These are phyloP conservation scores for Cicer chorassanicum DNA, from an alignment of 306 rosid species.

Conservation along the genomic window DNA sequence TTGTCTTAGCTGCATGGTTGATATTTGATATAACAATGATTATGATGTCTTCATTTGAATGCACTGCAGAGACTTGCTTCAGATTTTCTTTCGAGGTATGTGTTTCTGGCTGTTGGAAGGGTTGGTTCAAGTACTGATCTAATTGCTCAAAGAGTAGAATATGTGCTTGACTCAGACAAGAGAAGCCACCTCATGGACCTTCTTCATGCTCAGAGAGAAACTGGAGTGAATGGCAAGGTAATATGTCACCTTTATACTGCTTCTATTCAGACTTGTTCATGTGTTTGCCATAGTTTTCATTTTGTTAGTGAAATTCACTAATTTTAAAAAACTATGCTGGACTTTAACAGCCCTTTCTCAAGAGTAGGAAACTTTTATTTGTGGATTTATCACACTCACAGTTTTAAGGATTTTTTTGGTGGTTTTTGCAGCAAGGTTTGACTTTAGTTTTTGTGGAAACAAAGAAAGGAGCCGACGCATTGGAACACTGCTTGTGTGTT, in stretches of 20 bases:
- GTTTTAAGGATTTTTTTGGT: conserved; percentile 37
- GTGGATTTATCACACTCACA: conserved; percentile 17
- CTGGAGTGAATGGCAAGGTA: conserved; percentile 78
- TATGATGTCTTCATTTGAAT: conserved; percentile 34
- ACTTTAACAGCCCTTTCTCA: not conserved
- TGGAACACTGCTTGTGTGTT: conserved; percentile 85
- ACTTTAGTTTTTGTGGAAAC: conserved; percentile 98
- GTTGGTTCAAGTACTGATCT: conserved; percentile 97
- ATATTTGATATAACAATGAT: conserved; percentile 1
- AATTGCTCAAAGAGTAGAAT: conserved; percentile 92
- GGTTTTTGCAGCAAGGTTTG: conserved; percentile 76
- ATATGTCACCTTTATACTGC: conserved; percentile 28
- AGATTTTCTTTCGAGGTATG: conserved; percentile 83
- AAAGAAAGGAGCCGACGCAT: conserved; percentile 94
- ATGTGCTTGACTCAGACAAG: conserved; percentile 87
- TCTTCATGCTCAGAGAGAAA: conserved; percentile 94
- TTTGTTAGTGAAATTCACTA: conserved; percentile 17
- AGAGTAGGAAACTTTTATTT: conserved; percentile 30
- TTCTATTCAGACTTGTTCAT: conserved; percentile 24
- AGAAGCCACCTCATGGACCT: conserved; percentile 98
- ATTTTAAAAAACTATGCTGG: conserved; percentile 16
- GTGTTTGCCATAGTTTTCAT: conserved; percentile 25
- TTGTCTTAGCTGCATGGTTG: conserved; percentile 27
- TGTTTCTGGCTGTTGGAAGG: conserved; percentile 96
- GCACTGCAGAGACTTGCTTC: conserved; percentile 89